Base-by-base conservation (phyloP, 1,284 basidiomycete genomes). In the Trichosporon coremiiforme region DNA sequence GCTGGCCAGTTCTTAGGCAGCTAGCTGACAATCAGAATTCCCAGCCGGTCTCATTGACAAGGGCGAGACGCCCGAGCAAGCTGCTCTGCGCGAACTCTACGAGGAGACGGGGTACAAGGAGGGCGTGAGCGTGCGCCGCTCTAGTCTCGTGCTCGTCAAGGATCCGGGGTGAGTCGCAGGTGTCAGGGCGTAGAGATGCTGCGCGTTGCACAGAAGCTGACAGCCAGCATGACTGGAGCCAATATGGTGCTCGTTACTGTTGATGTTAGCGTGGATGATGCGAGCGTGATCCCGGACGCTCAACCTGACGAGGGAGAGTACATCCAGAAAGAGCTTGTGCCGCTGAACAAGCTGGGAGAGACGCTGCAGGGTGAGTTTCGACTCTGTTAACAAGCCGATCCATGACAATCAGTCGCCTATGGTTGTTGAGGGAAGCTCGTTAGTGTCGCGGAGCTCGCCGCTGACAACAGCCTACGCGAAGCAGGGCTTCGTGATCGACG, bases 21-120 rank as follows among this genome's bases (percentile, higher is more conserved):
- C 36, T 13, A 53, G 57, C 57, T 62, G 57, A 31, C 33, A 15
- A 2, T 4, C 81, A 91, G 93, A 96, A 80, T 85, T 95, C 41
- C 93, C 93, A 6, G 93, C 93, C 68, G 93, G 93, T 41, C 84
- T 98, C 29, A 89, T 98, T 70, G 92, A 95, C 78, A 88, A 90
- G 71, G 88, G 88, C 1, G 90, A 98, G 84, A 88, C 89, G 1
- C 86, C 91, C 0, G 90, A 90, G 2, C 74, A 76, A 0, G 76
- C 93, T 0, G 94, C 93, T 0, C 85, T 94, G 41, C 88, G 94
- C 41, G 95, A 98, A 79, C 86, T 98, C 8, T 86, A 90, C 75
- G 95, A 98, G 83, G 95, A 97, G 83, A 96, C 94, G 0, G 94
- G 94, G 1, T 95, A 90, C 82, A 83, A 81, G 0, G 75, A 77